phyloP scores from a whole-genome alignment of 2,329 filamentous ascomycete species.

The Fonsecaea pedrosoi region DNA sequence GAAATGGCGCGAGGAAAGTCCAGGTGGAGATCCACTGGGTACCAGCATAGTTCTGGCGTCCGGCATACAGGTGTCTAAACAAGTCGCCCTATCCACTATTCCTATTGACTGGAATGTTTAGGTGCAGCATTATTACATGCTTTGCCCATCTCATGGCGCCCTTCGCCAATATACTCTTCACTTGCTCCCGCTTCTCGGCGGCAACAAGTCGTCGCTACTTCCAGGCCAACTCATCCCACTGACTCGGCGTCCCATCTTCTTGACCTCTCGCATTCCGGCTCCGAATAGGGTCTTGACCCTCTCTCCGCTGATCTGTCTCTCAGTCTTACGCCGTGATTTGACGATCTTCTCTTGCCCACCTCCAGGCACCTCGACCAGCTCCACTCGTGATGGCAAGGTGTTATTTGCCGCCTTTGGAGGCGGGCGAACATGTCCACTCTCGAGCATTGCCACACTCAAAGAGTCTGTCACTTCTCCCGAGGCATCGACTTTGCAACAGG shows the following conservation, averaged over 20 bases:
- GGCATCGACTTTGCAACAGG: neutral
- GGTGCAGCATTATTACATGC: neutral
- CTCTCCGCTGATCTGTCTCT: conserved; percentile 34
- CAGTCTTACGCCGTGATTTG: conserved; percentile 26
- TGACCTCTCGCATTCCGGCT: conserved; percentile 36
- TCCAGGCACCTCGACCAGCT: conserved; percentile 25
- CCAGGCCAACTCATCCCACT: conserved; percentile 32
- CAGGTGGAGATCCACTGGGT: conserved; percentile 38
- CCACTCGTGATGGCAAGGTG: conserved; percentile 12
- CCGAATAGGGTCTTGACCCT: conserved; percentile 36
- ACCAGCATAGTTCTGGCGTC: conserved; percentile 23
- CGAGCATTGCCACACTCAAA: conserved; percentile 25
- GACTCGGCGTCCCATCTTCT: conserved; percentile 36
- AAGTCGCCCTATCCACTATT: neutral
- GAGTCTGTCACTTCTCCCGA: conserved; percentile 7
- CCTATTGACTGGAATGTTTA: neutral
- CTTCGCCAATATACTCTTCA: neutral
- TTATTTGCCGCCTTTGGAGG: neutral
- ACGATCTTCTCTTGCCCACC: conserved; percentile 30
- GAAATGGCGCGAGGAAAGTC: conserved; percentile 32
- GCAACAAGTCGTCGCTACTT: conserved; percentile 30
- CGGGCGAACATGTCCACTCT: conserved; percentile 24
- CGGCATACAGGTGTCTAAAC: neutral
- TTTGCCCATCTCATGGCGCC: neutral
- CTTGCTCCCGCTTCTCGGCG: conserved; percentile 9